A percentile compares a stretch with the other conserved stretches of the same genome.
Conservation (phyloP, 495 filamentous ascomycete genomes). For the Trichoderma gamsii region DNA sequence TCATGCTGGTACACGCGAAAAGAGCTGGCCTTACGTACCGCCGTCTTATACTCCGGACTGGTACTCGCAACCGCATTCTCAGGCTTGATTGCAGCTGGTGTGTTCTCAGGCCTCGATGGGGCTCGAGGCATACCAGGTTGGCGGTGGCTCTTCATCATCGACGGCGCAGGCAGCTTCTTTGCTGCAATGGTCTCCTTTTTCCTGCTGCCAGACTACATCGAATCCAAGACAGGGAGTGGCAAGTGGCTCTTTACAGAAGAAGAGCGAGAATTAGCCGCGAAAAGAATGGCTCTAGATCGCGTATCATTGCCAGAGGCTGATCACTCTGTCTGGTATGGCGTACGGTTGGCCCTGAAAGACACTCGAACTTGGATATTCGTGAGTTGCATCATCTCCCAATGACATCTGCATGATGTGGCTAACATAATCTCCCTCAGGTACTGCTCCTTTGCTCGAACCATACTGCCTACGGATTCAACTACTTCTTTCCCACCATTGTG, state of each 20-base stretch:
- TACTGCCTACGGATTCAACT: slow-evolving; percentile 17
- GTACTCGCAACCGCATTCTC: slow-evolving; percentile 41
- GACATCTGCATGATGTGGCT: background rate
- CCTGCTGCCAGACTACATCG: slow-evolving; percentile 3
- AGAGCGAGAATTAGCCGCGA: background rate
- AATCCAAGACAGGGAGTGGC: background rate
- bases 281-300: slow-evolving; percentile 7
- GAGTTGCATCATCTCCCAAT: slow-evolving; percentile 19
- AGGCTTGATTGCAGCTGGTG: slow-evolving; percentile 44
- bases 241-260: slow-evolving; percentile 8
- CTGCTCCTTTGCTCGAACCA: slow-evolving; percentile 12
- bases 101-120: slow-evolving; percentile 28
- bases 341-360: slow-evolving; percentile 66
- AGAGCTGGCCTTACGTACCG: slow-evolving; percentile 41
- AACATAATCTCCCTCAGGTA: background rate
- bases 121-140: slow-evolving; percentile 25
- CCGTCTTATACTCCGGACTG: slow-evolving; percentile 40
- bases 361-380: slow-evolving; percentile 67
- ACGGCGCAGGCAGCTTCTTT: slow-evolving; percentile 2
- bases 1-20: slow-evolving; percentile 46
- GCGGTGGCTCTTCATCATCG: slow-evolving; percentile 32
- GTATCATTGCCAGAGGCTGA: slow-evolving; percentile 24
- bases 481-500: slow-evolving; percentile 45
- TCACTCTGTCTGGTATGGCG: slow-evolving; percentile 59
- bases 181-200: background rate